phyloP scores from a whole-genome alignment of 805 yeast genomes.

The Sugiyamaella smithiae region DNA sequence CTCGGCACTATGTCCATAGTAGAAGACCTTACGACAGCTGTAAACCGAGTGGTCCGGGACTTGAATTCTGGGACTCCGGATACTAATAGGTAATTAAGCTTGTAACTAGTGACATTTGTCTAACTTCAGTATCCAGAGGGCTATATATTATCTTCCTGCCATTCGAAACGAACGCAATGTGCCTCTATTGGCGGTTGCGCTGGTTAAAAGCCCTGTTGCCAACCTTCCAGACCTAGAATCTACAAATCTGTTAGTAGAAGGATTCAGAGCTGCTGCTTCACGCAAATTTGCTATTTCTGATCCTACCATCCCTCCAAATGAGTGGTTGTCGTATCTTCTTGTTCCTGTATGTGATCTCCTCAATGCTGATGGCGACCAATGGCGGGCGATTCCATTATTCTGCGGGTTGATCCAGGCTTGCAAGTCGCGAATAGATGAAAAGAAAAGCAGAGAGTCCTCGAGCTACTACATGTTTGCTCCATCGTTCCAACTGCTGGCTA shows the following conservation, averaged over 20 bases:
- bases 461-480: not conserved
- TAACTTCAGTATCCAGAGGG: not conserved
- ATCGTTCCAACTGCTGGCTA: not conserved
- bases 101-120: not conserved
- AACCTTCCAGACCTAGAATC: constrained; percentile 9
- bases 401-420: constrained; percentile 20
- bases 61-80: not conserved
- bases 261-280: constrained; percentile 23
- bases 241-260: constrained; percentile 21
- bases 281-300: constrained; percentile 25
- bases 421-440: not conserved
- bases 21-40: constrained; percentile 3
- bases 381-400: constrained; percentile 25
- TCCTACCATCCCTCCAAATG: constrained; percentile 25
- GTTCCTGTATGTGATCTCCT: constrained; percentile 11
- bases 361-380: constrained; percentile 11
- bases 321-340: constrained; percentile 21
- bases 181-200: constrained; percentile 20
- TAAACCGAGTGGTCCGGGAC: constrained; percentile 8
- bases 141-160: constrained; percentile 24
- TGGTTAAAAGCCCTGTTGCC: constrained; percentile 21
- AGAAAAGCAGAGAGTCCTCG: not conserved
- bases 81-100: not conserved
- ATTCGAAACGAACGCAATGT: constrained; percentile 27
- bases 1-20: constrained; percentile 1